Conservation (phyloP, 257 asterid species). For the Ophiorrhiza pumila region DNA sequence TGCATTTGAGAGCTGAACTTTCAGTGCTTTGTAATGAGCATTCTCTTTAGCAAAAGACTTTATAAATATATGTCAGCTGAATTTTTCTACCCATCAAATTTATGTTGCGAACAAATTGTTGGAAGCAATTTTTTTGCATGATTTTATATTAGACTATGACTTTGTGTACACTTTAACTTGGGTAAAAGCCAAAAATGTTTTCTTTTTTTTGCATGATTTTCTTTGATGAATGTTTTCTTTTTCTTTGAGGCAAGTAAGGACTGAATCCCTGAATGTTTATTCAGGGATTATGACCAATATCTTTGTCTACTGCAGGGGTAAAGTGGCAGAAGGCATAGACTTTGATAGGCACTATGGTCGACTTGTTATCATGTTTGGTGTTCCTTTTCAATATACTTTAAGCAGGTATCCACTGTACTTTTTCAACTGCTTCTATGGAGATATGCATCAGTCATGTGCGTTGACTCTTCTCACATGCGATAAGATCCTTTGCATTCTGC, state of each 20-base stretch:
- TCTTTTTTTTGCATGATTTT: neutral
- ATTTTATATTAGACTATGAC: too few species aligned
- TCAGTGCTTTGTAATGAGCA: neutral
- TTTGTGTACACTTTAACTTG: too few species aligned
- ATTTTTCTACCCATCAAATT: too few species aligned
- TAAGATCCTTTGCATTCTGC: neutral
- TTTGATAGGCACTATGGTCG: slow-evolving; percentile 98
- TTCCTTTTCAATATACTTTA: slow-evolving; percentile 90
- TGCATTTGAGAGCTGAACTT: neutral
- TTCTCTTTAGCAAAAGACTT: too few species aligned
- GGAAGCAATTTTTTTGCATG: too few species aligned
- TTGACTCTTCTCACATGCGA: neutral
- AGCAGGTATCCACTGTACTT: slow-evolving; percentile 51
- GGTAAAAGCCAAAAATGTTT: too few species aligned
- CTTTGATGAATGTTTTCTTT: neutral
- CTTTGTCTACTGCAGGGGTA: slow-evolving; percentile 62
- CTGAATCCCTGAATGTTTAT: neutral
- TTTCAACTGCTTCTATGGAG: neutral
- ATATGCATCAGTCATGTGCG: neutral
- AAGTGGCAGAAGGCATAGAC: slow-evolving; percentile 99
- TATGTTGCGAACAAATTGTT: too few species aligned
- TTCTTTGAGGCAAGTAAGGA: neutral
- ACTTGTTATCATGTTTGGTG: slow-evolving; percentile 95
- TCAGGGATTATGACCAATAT: slow-evolving; percentile 4
- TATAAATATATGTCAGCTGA: too few species aligned